Conservation (phyloP, 2,329 filamentous ascomycete species). For the Fusarium sulawesiense region DNA sequence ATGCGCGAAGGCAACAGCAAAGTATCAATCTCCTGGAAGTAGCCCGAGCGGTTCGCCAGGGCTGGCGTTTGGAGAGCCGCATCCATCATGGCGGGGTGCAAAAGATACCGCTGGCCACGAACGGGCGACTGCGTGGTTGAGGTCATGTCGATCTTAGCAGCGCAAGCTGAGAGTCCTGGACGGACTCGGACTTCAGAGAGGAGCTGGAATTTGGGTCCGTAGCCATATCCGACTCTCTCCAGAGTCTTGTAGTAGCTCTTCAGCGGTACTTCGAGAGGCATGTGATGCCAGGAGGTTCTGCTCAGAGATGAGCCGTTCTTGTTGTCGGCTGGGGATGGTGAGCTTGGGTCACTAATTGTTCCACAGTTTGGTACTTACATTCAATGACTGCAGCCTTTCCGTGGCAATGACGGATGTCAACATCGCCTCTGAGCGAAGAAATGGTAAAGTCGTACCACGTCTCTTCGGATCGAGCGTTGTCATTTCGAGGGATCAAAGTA, state of each 20-base stretch:
- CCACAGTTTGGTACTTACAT: conserved; percentile 12
- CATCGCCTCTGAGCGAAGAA: conserved; percentile 41
- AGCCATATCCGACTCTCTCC: conserved; percentile 40
- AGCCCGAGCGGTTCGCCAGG: conserved; percentile 36
- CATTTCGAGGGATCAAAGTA: conserved; percentile 33
- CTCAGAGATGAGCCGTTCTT: not conserved
- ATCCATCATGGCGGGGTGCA: conserved; percentile 44
- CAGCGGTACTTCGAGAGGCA: conserved; percentile 38
- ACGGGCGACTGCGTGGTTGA: conserved; percentile 31
- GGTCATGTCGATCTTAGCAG: conserved; percentile 39
- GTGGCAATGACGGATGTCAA: conserved; percentile 41
- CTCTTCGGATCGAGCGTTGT: conserved; percentile 32
- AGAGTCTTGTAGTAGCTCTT: conserved; percentile 43
- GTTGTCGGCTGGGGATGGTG: not conserved
- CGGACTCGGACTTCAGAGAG: conserved; percentile 40
- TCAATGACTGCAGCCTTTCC: conserved; percentile 32
- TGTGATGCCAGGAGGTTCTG: conserved; percentile 41
- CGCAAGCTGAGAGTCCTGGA: conserved; percentile 35
- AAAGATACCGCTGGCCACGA: conserved; percentile 38
- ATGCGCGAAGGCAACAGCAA: conserved; percentile 36
- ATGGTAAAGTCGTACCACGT: conserved; percentile 42
- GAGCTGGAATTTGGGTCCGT: conserved; percentile 42
- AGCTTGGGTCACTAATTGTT: not conserved
- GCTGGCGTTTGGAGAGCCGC: conserved; percentile 41
- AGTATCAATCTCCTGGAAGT: conserved; percentile 43